A percentile compares a stretch with the other conserved stretches of the same genome.
Conservation (phyloP, 768 basidiomycete species). For the Tephrocybe sp. region DNA sequence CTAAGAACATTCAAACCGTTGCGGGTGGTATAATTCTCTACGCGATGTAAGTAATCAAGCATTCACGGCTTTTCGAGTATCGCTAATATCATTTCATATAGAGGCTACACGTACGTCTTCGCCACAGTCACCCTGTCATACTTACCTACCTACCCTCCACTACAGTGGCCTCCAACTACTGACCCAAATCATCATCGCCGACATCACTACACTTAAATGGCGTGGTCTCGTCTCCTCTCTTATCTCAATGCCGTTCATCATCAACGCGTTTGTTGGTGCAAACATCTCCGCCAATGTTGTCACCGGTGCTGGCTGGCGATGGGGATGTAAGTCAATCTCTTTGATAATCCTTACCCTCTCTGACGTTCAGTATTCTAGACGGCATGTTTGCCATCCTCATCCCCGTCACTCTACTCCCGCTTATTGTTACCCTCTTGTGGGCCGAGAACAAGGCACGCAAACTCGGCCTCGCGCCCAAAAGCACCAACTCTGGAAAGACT, state of each 20-base stretch:
- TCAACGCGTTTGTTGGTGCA: slow-evolving; percentile 68
- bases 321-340: slow-evolving; percentile 57
- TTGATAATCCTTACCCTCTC: not conserved
- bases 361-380: slow-evolving; percentile 29
- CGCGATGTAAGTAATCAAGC: slow-evolving; percentile 39
- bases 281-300: slow-evolving; percentile 52
- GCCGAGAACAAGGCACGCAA: slow-evolving; percentile 48
- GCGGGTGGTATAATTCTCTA: slow-evolving; percentile 60
- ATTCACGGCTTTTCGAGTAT: not conserved
- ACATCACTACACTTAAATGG: slow-evolving; percentile 59
- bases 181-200: slow-evolving; percentile 64
- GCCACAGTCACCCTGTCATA: too few species aligned
- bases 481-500: slow-evolving; percentile 3
- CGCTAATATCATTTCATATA: slow-evolving; percentile 24
- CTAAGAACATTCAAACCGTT: slow-evolving; percentile 41
- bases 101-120: slow-evolving; percentile 57
- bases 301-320: slow-evolving; percentile 53
- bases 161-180: slow-evolving; percentile 59
- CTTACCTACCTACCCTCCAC: not conserved
- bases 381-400: slow-evolving; percentile 61
- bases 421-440: slow-evolving; percentile 56
- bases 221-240: slow-evolving; percentile 41
- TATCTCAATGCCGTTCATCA: slow-evolving; percentile 51
- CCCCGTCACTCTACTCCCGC: slow-evolving; percentile 47
- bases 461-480: slow-evolving; percentile 24